phyloP scores from a whole-genome alignment of 768 basidiomycete genomes.

The Candolleomyces aberdarensis region DNA sequence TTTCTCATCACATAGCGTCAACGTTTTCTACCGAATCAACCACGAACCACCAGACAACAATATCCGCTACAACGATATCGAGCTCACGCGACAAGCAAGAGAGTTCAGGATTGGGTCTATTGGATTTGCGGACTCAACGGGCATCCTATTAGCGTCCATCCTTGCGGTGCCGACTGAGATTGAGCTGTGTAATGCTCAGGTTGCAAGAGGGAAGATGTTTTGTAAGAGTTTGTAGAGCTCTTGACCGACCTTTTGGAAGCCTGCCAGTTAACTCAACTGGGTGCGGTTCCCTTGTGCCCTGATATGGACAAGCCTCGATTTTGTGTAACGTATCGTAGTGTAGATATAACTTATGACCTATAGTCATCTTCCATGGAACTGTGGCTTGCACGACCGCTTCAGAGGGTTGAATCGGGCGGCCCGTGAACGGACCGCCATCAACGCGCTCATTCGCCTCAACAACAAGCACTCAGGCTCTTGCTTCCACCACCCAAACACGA shows the following conservation, averaged over 20 bases:
- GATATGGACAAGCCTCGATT: no score
- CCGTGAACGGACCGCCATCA: no score
- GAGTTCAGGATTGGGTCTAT: conserved; percentile 92
- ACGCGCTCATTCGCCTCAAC: no score
- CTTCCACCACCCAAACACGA: background rate
- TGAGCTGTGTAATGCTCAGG: conserved; percentile 70
- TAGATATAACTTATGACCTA: no score
- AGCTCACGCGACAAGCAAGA: conserved; percentile 67
- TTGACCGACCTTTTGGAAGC: no score
- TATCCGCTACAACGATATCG: conserved; percentile 42
- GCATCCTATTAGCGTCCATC: conserved; percentile 63
- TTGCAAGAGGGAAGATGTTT: conserved; percentile 62
- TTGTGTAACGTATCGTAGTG: no score
- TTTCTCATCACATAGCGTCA: conserved; percentile 53
- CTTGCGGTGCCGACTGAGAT: conserved; percentile 75
- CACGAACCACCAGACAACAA: conserved; percentile 58
- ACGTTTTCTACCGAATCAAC: conserved; percentile 81
- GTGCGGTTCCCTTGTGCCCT: no score
- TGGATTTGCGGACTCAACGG: conserved; percentile 79
- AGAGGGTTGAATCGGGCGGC: no score
- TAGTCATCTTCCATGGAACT: no score
- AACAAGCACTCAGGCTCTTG: background rate
- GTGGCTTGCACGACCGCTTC: no score
- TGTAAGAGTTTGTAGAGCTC: conserved; percentile 56
- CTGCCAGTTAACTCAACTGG: no score